Conservation (phyloP, 2,329 filamentous ascomycete genomes). For the Catunica adiposa region DNA sequence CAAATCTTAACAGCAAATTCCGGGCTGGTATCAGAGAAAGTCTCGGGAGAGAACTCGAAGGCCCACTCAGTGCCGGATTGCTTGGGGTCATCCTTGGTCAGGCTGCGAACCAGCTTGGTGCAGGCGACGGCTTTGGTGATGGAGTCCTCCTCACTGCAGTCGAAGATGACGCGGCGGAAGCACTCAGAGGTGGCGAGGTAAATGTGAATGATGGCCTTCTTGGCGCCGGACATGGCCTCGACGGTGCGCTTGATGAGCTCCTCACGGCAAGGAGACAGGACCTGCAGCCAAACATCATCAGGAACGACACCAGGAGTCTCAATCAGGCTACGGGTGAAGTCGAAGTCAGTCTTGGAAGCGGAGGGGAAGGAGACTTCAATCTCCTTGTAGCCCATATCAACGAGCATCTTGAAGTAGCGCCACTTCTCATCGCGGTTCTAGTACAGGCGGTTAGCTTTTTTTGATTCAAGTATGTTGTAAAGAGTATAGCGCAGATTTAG, state of each 20-base stretch:
- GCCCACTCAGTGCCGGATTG: slow-evolving; percentile 48
- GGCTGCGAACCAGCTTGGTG: slow-evolving; percentile 67
- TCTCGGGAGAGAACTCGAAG: slow-evolving; percentile 73
- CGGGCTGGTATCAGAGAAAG: slow-evolving; percentile 77
- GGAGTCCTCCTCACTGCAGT: slow-evolving; percentile 66
- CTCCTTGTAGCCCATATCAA: slow-evolving; percentile 87
- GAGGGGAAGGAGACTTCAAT: slow-evolving; percentile 95
- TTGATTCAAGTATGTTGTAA: background rate
- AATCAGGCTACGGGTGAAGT: slow-evolving; percentile 70
- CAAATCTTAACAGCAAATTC: slow-evolving; percentile 74
- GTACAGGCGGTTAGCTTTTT: slow-evolving; percentile 11
- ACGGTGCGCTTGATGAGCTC: slow-evolving; percentile 84
- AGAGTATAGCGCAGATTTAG: background rate
- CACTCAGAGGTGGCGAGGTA: slow-evolving; percentile 94
- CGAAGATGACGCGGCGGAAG: slow-evolving; percentile 83
- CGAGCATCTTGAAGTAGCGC: slow-evolving; percentile 87
- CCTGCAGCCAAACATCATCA: slow-evolving; percentile 82
- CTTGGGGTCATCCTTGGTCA: slow-evolving; percentile 64
- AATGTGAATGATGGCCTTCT: slow-evolving; percentile 88
- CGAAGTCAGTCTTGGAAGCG: slow-evolving; percentile 86
- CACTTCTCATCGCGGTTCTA: slow-evolving; percentile 91
- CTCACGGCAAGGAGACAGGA: slow-evolving; percentile 78
- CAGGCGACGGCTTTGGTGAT: slow-evolving; percentile 71
- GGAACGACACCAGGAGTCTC: slow-evolving; percentile 70
- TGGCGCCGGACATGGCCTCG: slow-evolving; percentile 71